Base-by-base conservation (phyloP, 257 asterid genomes). In the Petunia secreta region DNA sequence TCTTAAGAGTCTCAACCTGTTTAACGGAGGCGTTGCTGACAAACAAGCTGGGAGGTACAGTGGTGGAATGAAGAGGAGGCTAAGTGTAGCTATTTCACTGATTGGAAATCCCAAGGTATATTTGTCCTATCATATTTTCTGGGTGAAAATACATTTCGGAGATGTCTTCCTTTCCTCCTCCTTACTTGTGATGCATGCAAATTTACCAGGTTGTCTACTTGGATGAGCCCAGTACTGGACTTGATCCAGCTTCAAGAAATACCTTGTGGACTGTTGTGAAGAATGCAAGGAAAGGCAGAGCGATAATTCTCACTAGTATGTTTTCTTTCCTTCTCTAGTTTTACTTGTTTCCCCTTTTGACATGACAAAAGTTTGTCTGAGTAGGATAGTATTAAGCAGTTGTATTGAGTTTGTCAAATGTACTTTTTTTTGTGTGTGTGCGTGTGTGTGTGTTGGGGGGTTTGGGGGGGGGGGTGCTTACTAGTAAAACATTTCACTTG, bases 11-110 rank as follows among this genome's bases (percentile, higher is more conserved):
- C 97, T 94, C 68, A 96, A 96, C 86, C 85, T 96, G 69, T 96
- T 86, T 87, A 85, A 94, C 50, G 98, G 98, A 38, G 98, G 97
- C 15, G 97, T 96, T 82, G 97, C 96, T 13, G 99, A 96, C 89
- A 96, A 92, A 89, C 92, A 89, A 88, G 89, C 96, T 4, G 89
- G 91, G 81, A 94, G 92, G 81, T 96, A 92, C 66, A 96, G 99
- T 84, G 99, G 99, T 84, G 98, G 99, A 80, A 96, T 94, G 99
- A 96, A 96, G 90, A 92, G 99, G 92, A 90, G 98, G 89, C 97
- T 96, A 60, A 96, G 99, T 25, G 99, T 96, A 38, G 99, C 99
- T 77, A 96, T 96, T 87, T 96, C 99, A 52, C 91, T 96, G 66
- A 94, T 96, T 55, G 99, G 99, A 83, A 93, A 96, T 89, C 99